A percentile compares a stretch with the other conserved stretches of the same genome.
phyloP scores from a whole-genome alignment of 2,329 filamentous ascomycete genomes.

The Phaeophleospora eucalypticola region DNA sequence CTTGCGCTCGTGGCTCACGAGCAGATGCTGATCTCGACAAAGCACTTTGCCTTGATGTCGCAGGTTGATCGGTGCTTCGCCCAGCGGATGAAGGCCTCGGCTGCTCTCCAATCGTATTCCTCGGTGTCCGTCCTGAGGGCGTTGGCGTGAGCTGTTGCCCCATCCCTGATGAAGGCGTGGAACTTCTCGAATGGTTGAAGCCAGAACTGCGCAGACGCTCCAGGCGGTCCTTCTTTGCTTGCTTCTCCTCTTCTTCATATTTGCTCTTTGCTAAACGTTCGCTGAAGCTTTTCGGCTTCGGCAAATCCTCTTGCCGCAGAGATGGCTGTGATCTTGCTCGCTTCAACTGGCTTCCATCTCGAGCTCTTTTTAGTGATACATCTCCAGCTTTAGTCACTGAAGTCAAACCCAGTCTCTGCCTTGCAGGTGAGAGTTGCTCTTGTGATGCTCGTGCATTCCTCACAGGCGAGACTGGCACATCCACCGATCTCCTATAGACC shows the following conservation, averaged over 20 bases:
- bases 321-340: slow-evolving; percentile 14
- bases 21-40: slow-evolving; percentile 14
- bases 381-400: slow-evolving; percentile 78
- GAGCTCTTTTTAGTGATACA: slow-evolving; percentile 74
- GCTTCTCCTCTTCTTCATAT: slow-evolving; percentile 38
- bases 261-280: slow-evolving; percentile 74
- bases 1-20: slow-evolving; percentile 8
- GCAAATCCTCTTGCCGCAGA: slow-evolving; percentile 11
- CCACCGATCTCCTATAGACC: slow-evolving; percentile 43
- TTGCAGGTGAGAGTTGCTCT: slow-evolving; percentile 68
- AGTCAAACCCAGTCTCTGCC: slow-evolving; percentile 81
- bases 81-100: slow-evolving; percentile 17
- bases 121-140: slow-evolving; percentile 1
- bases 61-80: background rate
- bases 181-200: slow-evolving; percentile 21
- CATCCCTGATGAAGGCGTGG: slow-evolving; percentile 3
- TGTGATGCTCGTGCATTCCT: slow-evolving; percentile 45
- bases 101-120: slow-evolving; percentile 2
- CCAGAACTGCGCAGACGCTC: slow-evolving; percentile 39
- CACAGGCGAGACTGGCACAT: slow-evolving; percentile 73
- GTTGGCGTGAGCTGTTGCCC: slow-evolving; percentile 1
- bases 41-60: background rate
- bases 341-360: slow-evolving; percentile 30
- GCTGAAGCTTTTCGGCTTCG: slow-evolving; percentile 61
- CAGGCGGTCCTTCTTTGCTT: slow-evolving; percentile 43